Percentiles rank a stretch among this genome's conserved stretches.
phyloP scores from a whole-genome alignment of 768 basidiomycete species.

The Plicaturopsis crispa region DNA sequence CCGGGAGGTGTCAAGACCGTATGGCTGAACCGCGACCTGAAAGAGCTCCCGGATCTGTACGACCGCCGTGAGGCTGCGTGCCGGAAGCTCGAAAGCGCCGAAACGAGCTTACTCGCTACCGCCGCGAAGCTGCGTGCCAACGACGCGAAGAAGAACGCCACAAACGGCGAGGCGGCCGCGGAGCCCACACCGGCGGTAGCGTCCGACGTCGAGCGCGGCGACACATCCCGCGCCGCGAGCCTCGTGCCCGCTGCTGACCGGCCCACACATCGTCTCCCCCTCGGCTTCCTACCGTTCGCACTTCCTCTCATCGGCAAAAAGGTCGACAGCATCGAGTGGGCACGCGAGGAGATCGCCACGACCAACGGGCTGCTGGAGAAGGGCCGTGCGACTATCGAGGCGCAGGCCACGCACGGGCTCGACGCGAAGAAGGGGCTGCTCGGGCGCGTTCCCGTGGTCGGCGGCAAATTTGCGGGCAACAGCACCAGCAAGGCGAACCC shows the following conservation, averaged over 20 bases:
- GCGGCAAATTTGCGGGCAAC: background rate
- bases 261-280: constrained; percentile 68
- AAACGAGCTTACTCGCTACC: constrained; percentile 67
- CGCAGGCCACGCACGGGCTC: constrained; percentile 8
- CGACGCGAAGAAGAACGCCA: constrained; percentile 38
- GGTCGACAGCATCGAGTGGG: constrained; percentile 93
- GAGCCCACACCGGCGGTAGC: constrained; percentile 17
- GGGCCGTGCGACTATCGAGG: constrained; percentile 27
- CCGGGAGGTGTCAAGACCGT: constrained; percentile 89
- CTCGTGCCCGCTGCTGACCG: constrained; percentile 67
- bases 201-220: constrained; percentile 20
- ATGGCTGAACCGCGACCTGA: constrained; percentile 89
- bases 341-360: constrained; percentile 59
- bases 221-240: constrained; percentile 31
- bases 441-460: background rate
- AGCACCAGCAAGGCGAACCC: no score
- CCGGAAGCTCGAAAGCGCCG: constrained; percentile 79
- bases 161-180: constrained; percentile 19
- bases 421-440: constrained; percentile 2
- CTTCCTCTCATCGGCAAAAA: constrained; percentile 73
- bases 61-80: constrained; percentile 68
- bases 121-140: constrained; percentile 66
- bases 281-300: constrained; percentile 43
- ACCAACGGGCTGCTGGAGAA: constrained; percentile 47
- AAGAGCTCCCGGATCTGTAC: constrained; percentile 78